phyloP scores from a whole-genome alignment of 2,329 filamentous ascomycete species.

The Stachybotrys chlorohalonatus region DNA sequence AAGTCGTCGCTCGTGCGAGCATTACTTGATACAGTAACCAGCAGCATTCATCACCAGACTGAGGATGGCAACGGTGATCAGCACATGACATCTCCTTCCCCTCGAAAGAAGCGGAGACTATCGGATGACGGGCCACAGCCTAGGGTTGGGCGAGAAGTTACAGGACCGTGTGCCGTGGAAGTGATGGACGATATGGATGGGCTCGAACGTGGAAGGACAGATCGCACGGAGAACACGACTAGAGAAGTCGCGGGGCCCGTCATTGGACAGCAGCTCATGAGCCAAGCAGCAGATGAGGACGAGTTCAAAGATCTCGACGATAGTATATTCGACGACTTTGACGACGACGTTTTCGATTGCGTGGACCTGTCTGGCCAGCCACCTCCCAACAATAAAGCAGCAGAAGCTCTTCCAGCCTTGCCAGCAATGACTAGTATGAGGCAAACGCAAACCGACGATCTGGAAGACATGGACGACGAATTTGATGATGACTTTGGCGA shows the following conservation, averaged over 20 bases:
- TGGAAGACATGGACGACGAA: conserved; percentile 13
- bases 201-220: not conserved
- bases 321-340: conserved; percentile 53
- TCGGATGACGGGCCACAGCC: not conserved
- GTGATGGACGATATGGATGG: not conserved
- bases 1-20: conserved; percentile 52
- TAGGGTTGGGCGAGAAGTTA: not conserved
- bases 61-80: conserved; percentile 19
- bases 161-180: not conserved
- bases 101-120: conserved; percentile 25
- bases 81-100: conserved; percentile 32
- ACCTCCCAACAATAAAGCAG: not conserved
- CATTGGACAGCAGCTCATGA: not conserved
- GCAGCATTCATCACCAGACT: conserved; percentile 37
- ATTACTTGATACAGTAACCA: conserved; percentile 56
- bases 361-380: conserved; percentile 20
- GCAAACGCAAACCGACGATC: not conserved
- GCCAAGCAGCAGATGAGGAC: conserved; percentile 26
- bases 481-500: conserved; percentile 47
- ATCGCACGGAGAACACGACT: not conserved
- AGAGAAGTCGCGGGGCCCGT: not conserved
- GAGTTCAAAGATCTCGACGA: conserved; percentile 54
- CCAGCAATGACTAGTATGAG: not conserved
- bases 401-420: not conserved
- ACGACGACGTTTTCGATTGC: conserved; percentile 49